Evolutionary conservation across 129 eudicot genomes (phyloP).

Genomic region (Arctium minus): DNA sequence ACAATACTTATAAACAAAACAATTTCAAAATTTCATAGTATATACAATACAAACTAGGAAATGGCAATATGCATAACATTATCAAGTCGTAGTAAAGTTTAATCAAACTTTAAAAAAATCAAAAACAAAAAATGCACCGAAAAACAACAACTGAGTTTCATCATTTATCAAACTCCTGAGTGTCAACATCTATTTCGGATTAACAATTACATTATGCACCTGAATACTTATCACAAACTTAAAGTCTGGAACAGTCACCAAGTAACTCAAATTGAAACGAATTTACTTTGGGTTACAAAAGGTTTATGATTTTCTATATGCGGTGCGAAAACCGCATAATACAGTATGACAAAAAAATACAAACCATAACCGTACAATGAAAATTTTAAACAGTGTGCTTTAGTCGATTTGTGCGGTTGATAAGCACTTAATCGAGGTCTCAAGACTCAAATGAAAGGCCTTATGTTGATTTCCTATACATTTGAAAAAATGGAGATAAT

Average conservation of each 20-base stretch:
- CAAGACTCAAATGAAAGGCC: background rate
- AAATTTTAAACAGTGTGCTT: too few species aligned
- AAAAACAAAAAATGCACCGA: background rate
- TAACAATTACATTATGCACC: background rate
- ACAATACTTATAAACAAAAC: background rate
- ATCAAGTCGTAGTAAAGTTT: background rate
- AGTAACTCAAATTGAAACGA: too few species aligned
- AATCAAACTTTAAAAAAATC: background rate
- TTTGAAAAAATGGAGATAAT: background rate
- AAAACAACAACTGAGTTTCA: background rate
- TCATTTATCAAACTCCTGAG: background rate
- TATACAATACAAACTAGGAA: background rate
- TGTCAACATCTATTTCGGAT: too few species aligned
- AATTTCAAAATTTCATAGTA: background rate
- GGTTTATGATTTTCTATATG: too few species aligned
- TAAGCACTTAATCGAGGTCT: background rate
- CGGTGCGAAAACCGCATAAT: too few species aligned
- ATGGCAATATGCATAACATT: too few species aligned
- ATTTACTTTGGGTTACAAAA: too few species aligned
- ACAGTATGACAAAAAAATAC: too few species aligned
- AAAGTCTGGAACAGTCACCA: background rate
- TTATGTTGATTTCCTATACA: too few species aligned
- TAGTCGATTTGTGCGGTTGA: too few species aligned
- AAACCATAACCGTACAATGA: too few species aligned
- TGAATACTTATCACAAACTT: background rate